These are phyloP conservation scores for Thelephora terrestris DNA, from an alignment of 1,284 basidiomycete species.

Conservation along the genomic window DNA sequence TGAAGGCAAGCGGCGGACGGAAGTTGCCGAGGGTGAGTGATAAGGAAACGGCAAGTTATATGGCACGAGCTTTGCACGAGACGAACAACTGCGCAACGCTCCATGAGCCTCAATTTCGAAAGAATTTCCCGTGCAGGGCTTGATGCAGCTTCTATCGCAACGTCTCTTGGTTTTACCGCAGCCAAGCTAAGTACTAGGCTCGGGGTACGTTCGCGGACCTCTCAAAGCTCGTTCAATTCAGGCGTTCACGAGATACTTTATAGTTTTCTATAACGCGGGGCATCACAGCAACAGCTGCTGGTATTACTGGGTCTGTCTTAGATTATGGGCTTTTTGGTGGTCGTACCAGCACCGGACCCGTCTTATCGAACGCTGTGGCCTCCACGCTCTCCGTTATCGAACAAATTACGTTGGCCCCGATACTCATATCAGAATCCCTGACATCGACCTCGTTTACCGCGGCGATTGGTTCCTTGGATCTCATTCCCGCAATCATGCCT, in stretches of 20 bases:
- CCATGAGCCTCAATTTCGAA: slow-evolving; percentile 40
- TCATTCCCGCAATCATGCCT: slow-evolving; percentile 60
- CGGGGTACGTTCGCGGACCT: slow-evolving; percentile 35
- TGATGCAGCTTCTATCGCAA: slow-evolving; percentile 51
- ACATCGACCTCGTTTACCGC: slow-evolving; percentile 66
- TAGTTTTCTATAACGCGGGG: slow-evolving; percentile 63
- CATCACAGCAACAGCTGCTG: slow-evolving; percentile 46
- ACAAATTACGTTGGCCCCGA: slow-evolving; percentile 59
- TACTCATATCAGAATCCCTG: slow-evolving; percentile 63
- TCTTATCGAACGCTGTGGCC: slow-evolving; percentile 47
- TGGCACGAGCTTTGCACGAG: not conserved
- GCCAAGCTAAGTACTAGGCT: slow-evolving; percentile 59
- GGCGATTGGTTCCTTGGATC: slow-evolving; percentile 63
- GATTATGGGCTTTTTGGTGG: slow-evolving; percentile 59
- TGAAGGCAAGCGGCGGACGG: not conserved
- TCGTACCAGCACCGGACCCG: slow-evolving; percentile 40
- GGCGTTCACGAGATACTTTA: slow-evolving; percentile 5
- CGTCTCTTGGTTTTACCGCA: slow-evolving; percentile 51
- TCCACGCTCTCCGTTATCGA: slow-evolving; percentile 58
- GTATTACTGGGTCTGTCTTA: slow-evolving; percentile 44
- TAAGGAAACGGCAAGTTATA: not conserved
- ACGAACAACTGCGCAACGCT: not conserved
- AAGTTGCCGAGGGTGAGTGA: not conserved
- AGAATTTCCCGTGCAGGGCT: slow-evolving; percentile 49
- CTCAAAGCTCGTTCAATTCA: slow-evolving; percentile 1